Evolutionary conservation across 2,329 filamentous ascomycete species (phyloP).

Genomic region (Sporothrix curviconia): DNA sequence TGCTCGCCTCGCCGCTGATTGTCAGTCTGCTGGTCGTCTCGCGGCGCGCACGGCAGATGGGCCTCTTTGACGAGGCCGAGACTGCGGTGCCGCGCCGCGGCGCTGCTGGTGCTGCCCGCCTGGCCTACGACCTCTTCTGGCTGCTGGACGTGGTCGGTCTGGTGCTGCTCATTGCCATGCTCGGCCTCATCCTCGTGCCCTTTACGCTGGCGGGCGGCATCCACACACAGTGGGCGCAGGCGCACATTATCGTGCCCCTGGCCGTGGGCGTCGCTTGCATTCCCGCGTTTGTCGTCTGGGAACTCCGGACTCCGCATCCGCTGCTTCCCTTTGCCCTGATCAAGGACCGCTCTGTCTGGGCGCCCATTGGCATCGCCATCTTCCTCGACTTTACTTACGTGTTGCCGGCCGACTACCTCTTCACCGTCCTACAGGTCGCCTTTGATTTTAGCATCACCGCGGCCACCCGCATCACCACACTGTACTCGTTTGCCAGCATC

Average conservation of each 20-base stretch:
- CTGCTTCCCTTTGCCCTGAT: background rate
- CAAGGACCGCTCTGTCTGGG: background rate
- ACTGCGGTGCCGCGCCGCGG: background rate
- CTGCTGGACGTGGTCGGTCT: background rate
- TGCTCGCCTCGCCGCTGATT: background rate
- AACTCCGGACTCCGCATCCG: background rate
- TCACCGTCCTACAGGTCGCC: background rate
- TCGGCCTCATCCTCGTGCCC: background rate
- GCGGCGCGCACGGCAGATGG: background rate
- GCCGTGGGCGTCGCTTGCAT: background rate
- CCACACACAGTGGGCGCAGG: background rate
- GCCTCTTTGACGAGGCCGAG: background rate
- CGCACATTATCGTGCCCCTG: background rate
- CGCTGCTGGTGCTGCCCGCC: background rate
- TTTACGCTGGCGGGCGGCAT: background rate
- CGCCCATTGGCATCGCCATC: background rate
- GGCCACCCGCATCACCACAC: background rate
- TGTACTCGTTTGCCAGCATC: background rate
- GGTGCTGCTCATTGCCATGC: background rate
- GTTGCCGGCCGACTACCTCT: background rate
- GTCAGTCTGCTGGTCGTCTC: background rate
- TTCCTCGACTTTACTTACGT: background rate
- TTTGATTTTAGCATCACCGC: background rate
- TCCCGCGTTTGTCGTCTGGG: background rate
- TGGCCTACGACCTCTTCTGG: background rate